These are phyloP conservation scores for Lipomyces kockii DNA, from an alignment of 805 yeast genomes.

Conservation along the genomic window DNA sequence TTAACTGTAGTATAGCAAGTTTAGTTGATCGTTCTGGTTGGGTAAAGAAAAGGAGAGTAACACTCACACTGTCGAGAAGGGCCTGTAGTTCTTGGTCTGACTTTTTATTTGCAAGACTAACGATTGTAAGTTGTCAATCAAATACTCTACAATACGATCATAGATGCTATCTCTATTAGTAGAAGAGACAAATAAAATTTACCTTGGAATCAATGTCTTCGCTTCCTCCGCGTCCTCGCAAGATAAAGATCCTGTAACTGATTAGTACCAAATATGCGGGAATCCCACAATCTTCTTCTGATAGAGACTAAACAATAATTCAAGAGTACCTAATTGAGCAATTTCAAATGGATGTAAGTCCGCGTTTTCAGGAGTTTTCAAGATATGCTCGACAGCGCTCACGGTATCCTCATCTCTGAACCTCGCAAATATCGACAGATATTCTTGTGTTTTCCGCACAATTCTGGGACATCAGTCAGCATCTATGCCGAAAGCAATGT, in stretches of 20 bases:
- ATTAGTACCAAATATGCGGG: conserved; percentile 4
- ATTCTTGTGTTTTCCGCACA: conserved; percentile 87
- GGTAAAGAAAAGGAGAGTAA: background rate
- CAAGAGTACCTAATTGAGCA: conserved; percentile 66
- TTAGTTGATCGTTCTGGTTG: background rate
- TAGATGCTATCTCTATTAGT: background rate
- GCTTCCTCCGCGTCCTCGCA: conserved; percentile 99
- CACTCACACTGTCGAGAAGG: conserved; percentile 82
- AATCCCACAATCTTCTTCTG: background rate
- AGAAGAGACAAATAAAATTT: background rate
- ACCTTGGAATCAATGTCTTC: conserved; percentile 78
- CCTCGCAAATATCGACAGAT: conserved; percentile 81
- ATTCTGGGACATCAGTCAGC: conserved; percentile 51
- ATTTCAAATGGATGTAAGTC: conserved; percentile 93
- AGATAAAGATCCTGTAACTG: conserved; percentile 66
- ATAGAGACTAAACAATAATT: background rate
- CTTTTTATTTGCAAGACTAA: conserved; percentile 74
- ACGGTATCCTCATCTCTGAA: conserved; percentile 92
- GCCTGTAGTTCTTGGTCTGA: conserved; percentile 86
- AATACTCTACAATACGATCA: background rate
- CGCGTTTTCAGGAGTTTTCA: conserved; percentile 72
- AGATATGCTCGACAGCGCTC: conserved; percentile 86
- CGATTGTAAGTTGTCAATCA: background rate
- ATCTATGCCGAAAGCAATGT: background rate
- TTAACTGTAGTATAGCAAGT: background rate